Conservation (phyloP, 2,329 filamentous ascomycete species). For the Ophiostoma himal-ulmi region DNA sequence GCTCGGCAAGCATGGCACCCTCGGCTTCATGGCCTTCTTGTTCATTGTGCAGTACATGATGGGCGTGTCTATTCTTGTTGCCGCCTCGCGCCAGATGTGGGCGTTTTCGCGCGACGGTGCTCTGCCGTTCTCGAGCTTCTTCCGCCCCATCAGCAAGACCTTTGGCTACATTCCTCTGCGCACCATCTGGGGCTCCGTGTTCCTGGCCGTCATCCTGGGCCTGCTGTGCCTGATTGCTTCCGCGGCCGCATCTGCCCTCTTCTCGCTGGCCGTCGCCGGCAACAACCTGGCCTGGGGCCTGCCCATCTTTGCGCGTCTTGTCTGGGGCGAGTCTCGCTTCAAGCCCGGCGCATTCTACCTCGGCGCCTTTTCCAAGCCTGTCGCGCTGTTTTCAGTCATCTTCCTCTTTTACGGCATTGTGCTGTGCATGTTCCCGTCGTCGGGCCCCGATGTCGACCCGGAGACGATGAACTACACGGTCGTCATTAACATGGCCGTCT, state of each 20-base stretch:
- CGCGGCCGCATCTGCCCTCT: conserved; percentile 53
- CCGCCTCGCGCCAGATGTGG: conserved; percentile 56
- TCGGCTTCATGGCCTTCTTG: conserved; percentile 53
- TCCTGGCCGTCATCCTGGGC: conserved; percentile 48
- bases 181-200: conserved; percentile 49
- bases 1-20: conserved; percentile 52
- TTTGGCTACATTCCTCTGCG: conserved; percentile 54
- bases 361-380: conserved; percentile 45
- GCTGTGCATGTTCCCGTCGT: conserved; percentile 53
- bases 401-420: conserved; percentile 53
- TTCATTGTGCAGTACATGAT: conserved; percentile 59
- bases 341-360: conserved; percentile 55
- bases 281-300: conserved; percentile 57
- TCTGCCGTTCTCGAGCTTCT: conserved; percentile 53
- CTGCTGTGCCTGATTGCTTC: conserved; percentile 53
- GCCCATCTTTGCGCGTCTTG: conserved; percentile 52
- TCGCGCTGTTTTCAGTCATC: conserved; percentile 48
- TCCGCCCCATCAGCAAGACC: conserved; percentile 49
- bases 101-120: conserved; percentile 58
- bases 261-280: conserved; percentile 53
- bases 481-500: conserved; percentile 55
- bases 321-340: conserved; percentile 55
- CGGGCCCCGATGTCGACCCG: conserved; percentile 46
- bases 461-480: conserved; percentile 58
- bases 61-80: conserved; percentile 53